Evolutionary conservation across 2,329 filamentous ascomycete genomes (phyloP).

Genomic region (Colletotrichum sp.): DNA sequence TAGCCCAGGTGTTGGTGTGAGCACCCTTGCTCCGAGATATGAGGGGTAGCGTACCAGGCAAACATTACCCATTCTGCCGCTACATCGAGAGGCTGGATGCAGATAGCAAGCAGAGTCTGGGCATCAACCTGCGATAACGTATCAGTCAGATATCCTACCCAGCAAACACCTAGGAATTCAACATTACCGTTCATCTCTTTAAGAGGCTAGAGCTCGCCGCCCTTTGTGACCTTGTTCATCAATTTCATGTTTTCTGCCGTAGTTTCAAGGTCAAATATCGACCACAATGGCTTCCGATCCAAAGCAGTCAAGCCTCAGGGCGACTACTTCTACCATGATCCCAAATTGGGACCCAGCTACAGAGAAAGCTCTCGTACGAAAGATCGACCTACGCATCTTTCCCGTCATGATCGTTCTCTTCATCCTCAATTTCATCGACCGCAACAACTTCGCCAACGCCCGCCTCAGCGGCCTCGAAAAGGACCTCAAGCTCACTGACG

Average conservation of each 20-base stretch:
- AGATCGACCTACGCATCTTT: constrained; percentile 35
- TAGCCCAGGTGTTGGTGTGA: neutral
- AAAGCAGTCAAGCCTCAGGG: neutral
- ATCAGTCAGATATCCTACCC: neutral
- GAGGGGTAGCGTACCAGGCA: neutral
- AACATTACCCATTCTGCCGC: neutral
- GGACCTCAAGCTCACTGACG: constrained; percentile 40
- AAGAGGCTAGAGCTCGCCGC: neutral
- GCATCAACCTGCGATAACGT: neutral
- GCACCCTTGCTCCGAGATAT: neutral
- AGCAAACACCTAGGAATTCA: rapidly evolving
- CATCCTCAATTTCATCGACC: constrained; percentile 32
- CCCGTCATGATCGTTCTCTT: constrained; percentile 41
- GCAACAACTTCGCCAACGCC: constrained; percentile 26
- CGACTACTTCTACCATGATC: neutral
- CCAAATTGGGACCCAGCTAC: neutral
- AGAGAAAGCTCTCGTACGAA: constrained; percentile 29
- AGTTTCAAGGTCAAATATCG: neutral
- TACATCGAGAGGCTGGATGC: neutral
- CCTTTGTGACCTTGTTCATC: neutral
- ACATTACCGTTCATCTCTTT: neutral
- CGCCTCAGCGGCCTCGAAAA: constrained; percentile 32
- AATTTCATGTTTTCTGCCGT: neutral
- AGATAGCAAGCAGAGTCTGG: neutral
- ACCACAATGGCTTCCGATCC: neutral